Evolutionary conservation across 306 rosid species (phyloP).

Genomic region (Vicia faba): DNA sequence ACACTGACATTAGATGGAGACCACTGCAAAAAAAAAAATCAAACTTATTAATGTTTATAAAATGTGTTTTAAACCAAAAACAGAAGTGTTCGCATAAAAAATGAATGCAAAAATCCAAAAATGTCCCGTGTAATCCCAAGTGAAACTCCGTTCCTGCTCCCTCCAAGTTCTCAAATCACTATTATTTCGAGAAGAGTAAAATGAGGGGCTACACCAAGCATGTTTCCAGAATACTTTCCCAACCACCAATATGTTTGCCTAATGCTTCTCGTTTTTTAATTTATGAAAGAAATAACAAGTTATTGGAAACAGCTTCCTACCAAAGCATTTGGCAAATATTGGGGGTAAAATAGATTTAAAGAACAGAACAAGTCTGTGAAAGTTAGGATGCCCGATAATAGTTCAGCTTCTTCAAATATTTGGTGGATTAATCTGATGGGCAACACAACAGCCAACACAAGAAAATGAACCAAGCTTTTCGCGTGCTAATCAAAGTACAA

Average conservation of each 20-base stretch:
- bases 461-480: conserved; percentile 25
- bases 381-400: conserved; percentile 38
- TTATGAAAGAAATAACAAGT: neutral
- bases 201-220: neutral
- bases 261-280: conserved; percentile 20
- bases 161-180: conserved; percentile 10
- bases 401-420: conserved; percentile 30
- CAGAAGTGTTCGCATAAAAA: neutral
- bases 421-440: conserved; percentile 17
- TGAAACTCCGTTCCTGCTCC: conserved; percentile 8
- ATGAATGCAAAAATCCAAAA: conserved; percentile 13
- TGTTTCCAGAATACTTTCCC: neutral
- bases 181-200: conserved; percentile 11
- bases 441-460: conserved; percentile 15
- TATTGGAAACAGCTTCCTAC: conserved; percentile 13
- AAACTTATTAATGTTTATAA: conserved; percentile 31
- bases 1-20: conserved; percentile 92
- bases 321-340: conserved; percentile 16
- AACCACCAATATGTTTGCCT: conserved; percentile 16
- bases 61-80: conserved; percentile 1
- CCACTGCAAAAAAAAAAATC: conserved; percentile 75
- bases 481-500: conserved; percentile 22
- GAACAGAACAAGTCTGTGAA: conserved; percentile 28
- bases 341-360: conserved; percentile 1
- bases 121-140: conserved; percentile 8